These are phyloP conservation scores for Linderniella brevidens DNA, from an alignment of 257 asterid genomes.

Conservation along the genomic window DNA sequence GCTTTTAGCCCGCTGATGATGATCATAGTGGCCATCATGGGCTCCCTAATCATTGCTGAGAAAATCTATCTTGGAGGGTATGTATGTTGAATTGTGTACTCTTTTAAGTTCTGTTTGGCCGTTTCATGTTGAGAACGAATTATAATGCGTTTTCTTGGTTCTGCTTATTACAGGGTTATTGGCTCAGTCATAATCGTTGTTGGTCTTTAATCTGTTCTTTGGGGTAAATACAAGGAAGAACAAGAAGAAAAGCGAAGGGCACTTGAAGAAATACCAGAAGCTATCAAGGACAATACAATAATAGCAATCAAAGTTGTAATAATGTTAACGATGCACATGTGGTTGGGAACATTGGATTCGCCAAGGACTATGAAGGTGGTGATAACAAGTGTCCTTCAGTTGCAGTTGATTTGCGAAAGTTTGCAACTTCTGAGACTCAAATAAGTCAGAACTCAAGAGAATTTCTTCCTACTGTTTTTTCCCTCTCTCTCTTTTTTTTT, in stretches of 20 bases:
- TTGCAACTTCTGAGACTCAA: conserved; percentile 3
- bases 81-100: neutral
- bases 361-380: too few relatives aligned
- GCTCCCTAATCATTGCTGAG: conserved; percentile 36
- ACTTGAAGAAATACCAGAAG: conserved; percentile 27
- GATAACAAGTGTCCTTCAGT: conserved; percentile 14
- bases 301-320: conserved; percentile 11
- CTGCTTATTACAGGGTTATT: conserved; percentile 19
- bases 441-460: too few relatives aligned
- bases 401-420: conserved; percentile 17
- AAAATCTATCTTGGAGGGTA: conserved; percentile 36
- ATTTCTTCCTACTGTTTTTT: too few relatives aligned
- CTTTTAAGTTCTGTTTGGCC: too few relatives aligned
- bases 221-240: conserved; percentile 51
- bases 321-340: neutral
- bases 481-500: too few relatives aligned
- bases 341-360: conserved; percentile 3
- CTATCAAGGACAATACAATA: conserved; percentile 15
- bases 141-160: conserved; percentile 13
- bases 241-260: conserved; percentile 14
- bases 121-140: too few relatives aligned
- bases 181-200: conserved; percentile 31
- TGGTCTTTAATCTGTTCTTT: conserved; percentile 39
- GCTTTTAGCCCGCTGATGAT: conserved; percentile 35
- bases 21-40: conserved; percentile 33